Percentiles rank a stretch among this genome's conserved stretches.
Conservation (phyloP, 2,329 filamentous ascomycete species). For the Penicillium concentricum region DNA sequence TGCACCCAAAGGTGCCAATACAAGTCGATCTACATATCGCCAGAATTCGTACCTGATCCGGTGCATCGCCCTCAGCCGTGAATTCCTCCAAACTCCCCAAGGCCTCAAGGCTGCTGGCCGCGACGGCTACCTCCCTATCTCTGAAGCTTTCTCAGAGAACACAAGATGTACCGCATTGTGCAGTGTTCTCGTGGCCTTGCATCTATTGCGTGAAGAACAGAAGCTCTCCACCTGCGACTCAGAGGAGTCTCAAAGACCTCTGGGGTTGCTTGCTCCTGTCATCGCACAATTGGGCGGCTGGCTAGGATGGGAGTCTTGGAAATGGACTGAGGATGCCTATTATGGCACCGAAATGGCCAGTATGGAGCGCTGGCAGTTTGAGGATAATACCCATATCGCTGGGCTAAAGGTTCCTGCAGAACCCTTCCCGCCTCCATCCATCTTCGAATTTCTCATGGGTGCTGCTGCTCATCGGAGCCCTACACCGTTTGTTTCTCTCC, state of each 20-base stretch:
- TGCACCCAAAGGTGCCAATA: constrained; percentile 14
- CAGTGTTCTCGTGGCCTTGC: constrained; percentile 70
- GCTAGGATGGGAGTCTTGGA: constrained; percentile 72
- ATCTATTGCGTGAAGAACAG: constrained; percentile 84
- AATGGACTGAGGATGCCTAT: constrained; percentile 50
- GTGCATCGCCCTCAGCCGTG: constrained; percentile 59
- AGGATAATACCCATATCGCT: constrained; percentile 51
- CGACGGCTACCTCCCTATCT: constrained; percentile 66
- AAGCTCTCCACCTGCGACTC: constrained; percentile 68
- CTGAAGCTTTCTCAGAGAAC: constrained; percentile 52
- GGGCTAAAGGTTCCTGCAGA: constrained; percentile 47
- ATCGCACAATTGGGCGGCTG: constrained; percentile 78
- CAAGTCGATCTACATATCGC: constrained; percentile 30
- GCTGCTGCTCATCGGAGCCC: constrained; percentile 37
- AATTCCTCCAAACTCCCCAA: constrained; percentile 62
- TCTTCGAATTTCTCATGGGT: constrained; percentile 56
- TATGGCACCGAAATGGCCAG: constrained; percentile 62
- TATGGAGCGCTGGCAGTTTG: constrained; percentile 56
- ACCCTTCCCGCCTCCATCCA: constrained; percentile 58
- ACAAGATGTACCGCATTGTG: constrained; percentile 64
- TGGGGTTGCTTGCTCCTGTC: constrained; percentile 64
- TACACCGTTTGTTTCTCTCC: constrained; percentile 50
- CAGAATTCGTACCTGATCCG: constrained; percentile 46
- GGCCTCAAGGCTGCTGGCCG: constrained; percentile 56
- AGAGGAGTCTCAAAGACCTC: constrained; percentile 47